A percentile compares a stretch with the other conserved stretches of the same genome.
phyloP scores from a whole-genome alignment of 2,329 filamentous ascomycete species.

The Trichoderma sp. region DNA sequence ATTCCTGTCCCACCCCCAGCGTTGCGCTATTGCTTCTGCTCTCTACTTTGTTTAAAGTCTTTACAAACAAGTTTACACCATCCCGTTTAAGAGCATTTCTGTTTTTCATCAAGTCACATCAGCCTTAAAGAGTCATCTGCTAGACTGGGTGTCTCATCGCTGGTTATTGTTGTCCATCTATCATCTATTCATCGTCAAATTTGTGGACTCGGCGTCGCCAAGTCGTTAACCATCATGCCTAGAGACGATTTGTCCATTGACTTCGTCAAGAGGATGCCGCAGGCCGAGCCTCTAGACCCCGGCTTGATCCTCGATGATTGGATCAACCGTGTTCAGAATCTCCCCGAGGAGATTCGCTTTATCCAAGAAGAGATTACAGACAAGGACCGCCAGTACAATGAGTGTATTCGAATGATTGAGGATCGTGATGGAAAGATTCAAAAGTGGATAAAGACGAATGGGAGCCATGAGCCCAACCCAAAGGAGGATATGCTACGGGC shows the following conservation, averaged over 20 bases:
- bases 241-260: conserved; percentile 73
- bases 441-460: conserved; percentile 77
- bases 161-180: conserved; percentile 12
- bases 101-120: not conserved
- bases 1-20: conserved; percentile 3
- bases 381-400: conserved; percentile 72
- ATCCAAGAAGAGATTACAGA: conserved; percentile 80
- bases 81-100: not conserved
- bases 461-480: conserved; percentile 71
- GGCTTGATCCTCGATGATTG: conserved; percentile 77
- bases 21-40: not conserved
- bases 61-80: not conserved
- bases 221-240: conserved; percentile 64
- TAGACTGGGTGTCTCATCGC: not conserved
- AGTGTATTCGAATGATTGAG: conserved; percentile 68
- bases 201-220: conserved; percentile 30
- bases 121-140: not conserved
- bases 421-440: conserved; percentile 75
- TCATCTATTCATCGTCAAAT: conserved; percentile 29
- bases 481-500: conserved; percentile 71
- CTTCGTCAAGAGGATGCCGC: conserved; percentile 67
- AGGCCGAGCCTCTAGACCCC: conserved; percentile 62
- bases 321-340: conserved; percentile 72
- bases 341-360: conserved; percentile 80
- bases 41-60: not conserved